Conservation (phyloP, 2,329 filamentous ascomycete species). For the Paecilomyces dactylethromorphus region DNA sequence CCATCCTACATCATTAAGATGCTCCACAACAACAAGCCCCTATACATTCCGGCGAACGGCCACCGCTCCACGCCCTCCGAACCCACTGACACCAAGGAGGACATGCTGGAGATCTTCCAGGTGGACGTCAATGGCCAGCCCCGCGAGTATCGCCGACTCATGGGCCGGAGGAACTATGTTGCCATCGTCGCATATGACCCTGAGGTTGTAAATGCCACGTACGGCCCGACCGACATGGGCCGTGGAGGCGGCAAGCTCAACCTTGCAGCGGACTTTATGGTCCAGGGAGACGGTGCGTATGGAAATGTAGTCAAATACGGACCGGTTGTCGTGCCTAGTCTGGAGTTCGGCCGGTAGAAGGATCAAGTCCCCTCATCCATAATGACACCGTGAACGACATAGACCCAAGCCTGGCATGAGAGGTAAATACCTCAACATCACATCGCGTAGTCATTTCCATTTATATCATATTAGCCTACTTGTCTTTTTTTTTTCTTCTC, state of each 20-base stretch:
- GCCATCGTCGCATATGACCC: conserved; percentile 93
- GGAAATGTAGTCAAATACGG: conserved; percentile 88
- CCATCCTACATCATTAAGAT: conserved; percentile 83
- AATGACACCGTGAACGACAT: background rate
- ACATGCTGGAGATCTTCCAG: conserved; percentile 99
- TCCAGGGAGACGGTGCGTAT: conserved; percentile 82
- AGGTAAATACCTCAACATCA: background rate
- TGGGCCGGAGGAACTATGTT: conserved; percentile 88
- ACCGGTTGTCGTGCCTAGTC: conserved; percentile 85
- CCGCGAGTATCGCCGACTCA: conserved; percentile 82
- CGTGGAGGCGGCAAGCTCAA: conserved; percentile 55
- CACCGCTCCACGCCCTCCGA: conserved; percentile 56
- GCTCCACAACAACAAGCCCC: conserved; percentile 87
- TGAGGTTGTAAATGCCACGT: conserved; percentile 56
- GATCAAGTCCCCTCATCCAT: background rate
- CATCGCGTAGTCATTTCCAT: background rate
- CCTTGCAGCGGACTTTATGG: conserved; percentile 91
- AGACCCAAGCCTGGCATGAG: background rate
- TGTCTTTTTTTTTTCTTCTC: background rate
- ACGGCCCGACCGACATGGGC: conserved; percentile 25
- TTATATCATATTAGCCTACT: background rate
- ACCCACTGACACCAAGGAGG: conserved; percentile 90
- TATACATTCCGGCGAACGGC: conserved; percentile 91
- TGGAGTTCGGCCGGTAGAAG: conserved; percentile 44
- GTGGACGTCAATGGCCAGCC: conserved; percentile 79